These are phyloP conservation scores for Hortiboletus campestris DNA, from an alignment of 768 basidiomycete genomes.

Conservation along the genomic window DNA sequence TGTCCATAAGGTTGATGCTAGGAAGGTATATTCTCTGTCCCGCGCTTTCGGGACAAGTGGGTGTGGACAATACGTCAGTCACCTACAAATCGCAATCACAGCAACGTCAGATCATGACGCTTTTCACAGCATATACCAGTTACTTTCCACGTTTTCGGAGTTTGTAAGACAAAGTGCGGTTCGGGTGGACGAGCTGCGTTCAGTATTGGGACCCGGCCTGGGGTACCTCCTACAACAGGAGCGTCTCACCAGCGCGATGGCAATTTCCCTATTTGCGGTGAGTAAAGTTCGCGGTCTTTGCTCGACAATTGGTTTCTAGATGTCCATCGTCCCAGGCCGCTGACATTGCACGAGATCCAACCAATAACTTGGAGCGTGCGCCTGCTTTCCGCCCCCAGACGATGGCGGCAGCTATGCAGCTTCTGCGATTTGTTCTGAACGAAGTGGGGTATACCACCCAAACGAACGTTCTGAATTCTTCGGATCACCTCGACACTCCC, in stretches of 20 bases:
- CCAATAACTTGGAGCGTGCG: not conserved
- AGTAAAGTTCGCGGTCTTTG: constrained; percentile 1
- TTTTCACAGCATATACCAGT: constrained; percentile 11
- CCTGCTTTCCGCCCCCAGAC: constrained; percentile 47
- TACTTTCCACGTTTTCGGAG: constrained; percentile 18
- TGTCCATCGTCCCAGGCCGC: constrained; percentile 18
- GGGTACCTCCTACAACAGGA: constrained; percentile 24
- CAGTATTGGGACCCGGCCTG: constrained; percentile 1
- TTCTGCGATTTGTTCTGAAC: constrained; percentile 43
- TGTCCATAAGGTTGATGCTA: constrained; percentile 56
- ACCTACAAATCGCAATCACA: not conserved
- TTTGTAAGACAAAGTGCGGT: constrained; percentile 19
- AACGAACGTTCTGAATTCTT: constrained; percentile 12
- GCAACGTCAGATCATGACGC: not conserved
- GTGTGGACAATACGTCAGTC: constrained; percentile 23
- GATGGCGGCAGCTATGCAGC: constrained; percentile 40
- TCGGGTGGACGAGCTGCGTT: constrained; percentile 12
- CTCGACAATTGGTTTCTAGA: not conserved
- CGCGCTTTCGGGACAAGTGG: constrained; percentile 24
- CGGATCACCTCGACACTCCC: constrained; percentile 37
- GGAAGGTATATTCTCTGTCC: constrained; percentile 53
- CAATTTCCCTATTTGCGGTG: constrained; percentile 38
- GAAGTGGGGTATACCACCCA: constrained; percentile 15
- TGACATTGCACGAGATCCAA: constrained; percentile 11
- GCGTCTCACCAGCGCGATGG: constrained; percentile 34